These are phyloP conservation scores for Clarireedia homoeocarpa DNA, from an alignment of 2,329 filamentous ascomycete species.

Conservation along the genomic window DNA sequence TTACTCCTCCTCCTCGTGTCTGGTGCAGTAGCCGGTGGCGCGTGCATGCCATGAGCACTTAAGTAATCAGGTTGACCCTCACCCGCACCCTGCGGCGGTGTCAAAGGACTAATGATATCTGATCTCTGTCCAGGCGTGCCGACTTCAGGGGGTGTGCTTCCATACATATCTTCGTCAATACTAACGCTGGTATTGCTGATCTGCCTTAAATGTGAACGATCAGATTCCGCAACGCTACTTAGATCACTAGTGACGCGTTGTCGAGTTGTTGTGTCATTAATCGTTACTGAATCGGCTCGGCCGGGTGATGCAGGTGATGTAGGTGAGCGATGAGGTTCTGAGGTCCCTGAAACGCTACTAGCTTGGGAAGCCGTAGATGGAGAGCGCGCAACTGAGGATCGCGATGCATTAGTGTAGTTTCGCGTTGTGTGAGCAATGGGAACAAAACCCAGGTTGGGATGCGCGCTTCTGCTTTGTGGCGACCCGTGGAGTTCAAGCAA, in stretches of 20 bases:
- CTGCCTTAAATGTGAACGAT: constrained; percentile 20
- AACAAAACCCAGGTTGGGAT: constrained; percentile 12
- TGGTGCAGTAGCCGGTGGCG: background rate
- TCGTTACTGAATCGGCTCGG: constrained; percentile 15
- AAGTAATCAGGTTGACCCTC: constrained; percentile 8
- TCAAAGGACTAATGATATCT: constrained; percentile 17
- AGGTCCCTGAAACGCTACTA: constrained; percentile 18
- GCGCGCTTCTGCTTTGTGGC: background rate
- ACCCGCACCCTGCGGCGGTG: constrained; percentile 11
- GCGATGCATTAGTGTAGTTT: constrained; percentile 9
- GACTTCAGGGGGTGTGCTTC: background rate
- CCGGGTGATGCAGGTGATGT: constrained; percentile 8
- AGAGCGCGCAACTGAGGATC: constrained; percentile 10
- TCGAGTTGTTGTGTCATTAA: background rate
- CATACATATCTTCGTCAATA: constrained; percentile 13
- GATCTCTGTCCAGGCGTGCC: background rate
- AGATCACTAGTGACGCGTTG: constrained; percentile 12
- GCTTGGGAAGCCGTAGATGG: constrained; percentile 10
- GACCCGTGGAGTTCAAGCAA: constrained; percentile 17
- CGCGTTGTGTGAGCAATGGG: constrained; percentile 1
- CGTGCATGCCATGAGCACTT: background rate
- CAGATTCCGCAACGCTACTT: constrained; percentile 14
- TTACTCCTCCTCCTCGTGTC: constrained; percentile 20
- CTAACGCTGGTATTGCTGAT: constrained; percentile 23
- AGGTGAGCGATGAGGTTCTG: constrained; percentile 12